Evolutionary conservation across 2,329 filamentous ascomycete genomes (phyloP).

Genomic region (Lasiodiplodia gonubiensis): DNA sequence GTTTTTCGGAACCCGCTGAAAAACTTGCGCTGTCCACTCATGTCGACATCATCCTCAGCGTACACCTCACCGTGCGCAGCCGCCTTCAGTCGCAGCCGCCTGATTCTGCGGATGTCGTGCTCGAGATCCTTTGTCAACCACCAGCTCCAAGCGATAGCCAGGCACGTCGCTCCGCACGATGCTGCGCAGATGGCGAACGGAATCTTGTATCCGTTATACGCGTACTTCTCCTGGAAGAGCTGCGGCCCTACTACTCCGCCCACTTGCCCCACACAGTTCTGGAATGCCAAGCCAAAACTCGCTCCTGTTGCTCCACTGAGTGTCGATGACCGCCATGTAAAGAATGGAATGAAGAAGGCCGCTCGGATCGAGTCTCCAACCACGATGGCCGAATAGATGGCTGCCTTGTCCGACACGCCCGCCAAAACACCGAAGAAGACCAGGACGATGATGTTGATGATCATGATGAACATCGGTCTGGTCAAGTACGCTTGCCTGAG

Average conservation of each 20-base stretch:
- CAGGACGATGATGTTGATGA: conserved; percentile 50
- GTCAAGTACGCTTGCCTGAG: conserved; percentile 49
- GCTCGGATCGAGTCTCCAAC: conserved; percentile 53
- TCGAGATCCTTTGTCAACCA: conserved; percentile 51
- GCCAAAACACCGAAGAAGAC: conserved; percentile 53
- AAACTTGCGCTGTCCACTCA: conserved; percentile 6
- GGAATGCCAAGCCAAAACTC: conserved; percentile 53
- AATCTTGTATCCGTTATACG: conserved; percentile 50
- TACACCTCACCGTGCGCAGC: conserved; percentile 32
- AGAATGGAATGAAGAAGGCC: conserved; percentile 54
- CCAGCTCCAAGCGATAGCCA: conserved; percentile 51
- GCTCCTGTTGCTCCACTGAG: conserved; percentile 52
- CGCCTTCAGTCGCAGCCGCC: conserved; percentile 34
- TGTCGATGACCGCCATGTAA: conserved; percentile 52
- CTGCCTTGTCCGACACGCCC: conserved; percentile 46
- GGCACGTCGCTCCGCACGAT: conserved; percentile 38
- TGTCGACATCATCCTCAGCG: conserved; percentile 24
- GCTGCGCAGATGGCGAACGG: conserved; percentile 47
- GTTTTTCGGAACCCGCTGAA: background rate
- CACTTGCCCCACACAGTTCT: conserved; percentile 52
- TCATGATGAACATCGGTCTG: conserved; percentile 51
- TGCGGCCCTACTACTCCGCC: conserved; percentile 55
- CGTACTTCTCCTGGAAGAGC: conserved; percentile 52
- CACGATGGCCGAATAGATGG: conserved; percentile 53
- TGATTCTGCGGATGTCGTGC: conserved; percentile 44